These are phyloP conservation scores for Lunularia cruciata DNA, from an alignment of 225 moss, liverwort and hornwort genomes.

Conservation along the genomic window DNA sequence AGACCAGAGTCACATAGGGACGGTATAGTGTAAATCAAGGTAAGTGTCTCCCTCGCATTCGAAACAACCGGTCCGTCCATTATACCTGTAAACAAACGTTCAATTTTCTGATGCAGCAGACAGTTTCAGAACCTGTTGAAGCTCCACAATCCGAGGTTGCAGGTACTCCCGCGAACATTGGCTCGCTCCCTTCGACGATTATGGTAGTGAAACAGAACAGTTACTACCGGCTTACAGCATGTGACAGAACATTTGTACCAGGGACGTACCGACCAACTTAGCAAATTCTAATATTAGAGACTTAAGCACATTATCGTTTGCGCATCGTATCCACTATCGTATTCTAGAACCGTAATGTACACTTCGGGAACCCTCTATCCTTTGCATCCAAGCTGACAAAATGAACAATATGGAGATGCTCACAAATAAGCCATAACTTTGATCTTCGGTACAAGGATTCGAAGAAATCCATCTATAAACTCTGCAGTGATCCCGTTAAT, in stretches of 20 bases:
- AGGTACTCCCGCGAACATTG: too few species aligned
- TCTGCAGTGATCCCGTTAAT: conserved; percentile 69
- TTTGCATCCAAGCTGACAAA: neutral
- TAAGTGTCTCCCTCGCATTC: conserved; percentile 63
- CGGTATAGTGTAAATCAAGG: conserved; percentile 62
- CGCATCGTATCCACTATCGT: neutral
- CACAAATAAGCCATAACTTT: conserved; percentile 69
- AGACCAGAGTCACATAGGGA: conserved; percentile 57
- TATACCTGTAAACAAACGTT: too few species aligned
- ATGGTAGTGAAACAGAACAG: too few species aligned
- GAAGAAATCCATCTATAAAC: conserved; percentile 90
- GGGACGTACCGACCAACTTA: neutral
- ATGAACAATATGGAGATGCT: neutral
- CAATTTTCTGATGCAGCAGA: too few species aligned
- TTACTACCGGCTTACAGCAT: neutral
- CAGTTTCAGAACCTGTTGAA: too few species aligned
- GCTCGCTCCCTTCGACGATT: neutral
- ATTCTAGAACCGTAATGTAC: neutral
- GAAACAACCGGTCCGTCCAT: conserved; percentile 53
- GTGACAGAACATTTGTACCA: neutral
- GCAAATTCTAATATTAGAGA: neutral
- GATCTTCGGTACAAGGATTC: conserved; percentile 75
- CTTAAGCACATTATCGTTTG: neutral
- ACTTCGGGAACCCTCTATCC: neutral
- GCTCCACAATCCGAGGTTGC: too few species aligned